Base-by-base conservation (phyloP, 140 eudicot genomes). In the Stevia rebaudiana region DNA sequence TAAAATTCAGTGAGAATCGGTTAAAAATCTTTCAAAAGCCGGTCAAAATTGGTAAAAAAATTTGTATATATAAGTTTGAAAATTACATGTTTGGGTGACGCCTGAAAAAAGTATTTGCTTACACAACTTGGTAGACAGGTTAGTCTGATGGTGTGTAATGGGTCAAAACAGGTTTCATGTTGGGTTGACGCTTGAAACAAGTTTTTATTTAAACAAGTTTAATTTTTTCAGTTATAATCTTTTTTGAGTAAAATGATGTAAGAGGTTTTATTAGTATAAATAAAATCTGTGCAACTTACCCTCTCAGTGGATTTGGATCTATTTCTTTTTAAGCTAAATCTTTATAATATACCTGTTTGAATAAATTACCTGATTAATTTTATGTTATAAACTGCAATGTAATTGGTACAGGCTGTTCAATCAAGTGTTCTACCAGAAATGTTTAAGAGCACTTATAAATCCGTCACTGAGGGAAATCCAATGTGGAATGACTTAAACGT, bases 401-500 rank as follows among this genome's bases (percentile, higher is more conserved):
- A 24, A 47, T 61, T 67, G 11, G 23, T 71, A 78, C 67, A 92
- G 98, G 98, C 76, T 37, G 98, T 92, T 75, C 96, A 92, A 83
- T 81, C 96, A 15, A 85, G 96, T 77, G 98, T 92, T 13, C 74
- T 92, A 44, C 98, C 98, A 16, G 98, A 81, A 15, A 92, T 92
- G 98, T 92, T 92, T 74, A 88, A 85, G 90, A 88, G 86, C 44
- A 92, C 98, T 23, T 92, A 92, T 37, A 76, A 92, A 65, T 82
- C 98, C 35, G 82, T 92, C 54, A 92, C 98, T 4, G 77, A 88
- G 74, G 98, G 98, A 36, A 92, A 92, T 69, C 87, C 84, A 48
- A 79, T 87, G 87, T 92, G 98, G 98, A 92, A 92, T 70, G 79
- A 89, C 39, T 77, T 92, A 43, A 74, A 81, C 3, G 95, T 88